Conservation (phyloP, 805 yeast genomes). For the Saturnispora diversa region DNA sequence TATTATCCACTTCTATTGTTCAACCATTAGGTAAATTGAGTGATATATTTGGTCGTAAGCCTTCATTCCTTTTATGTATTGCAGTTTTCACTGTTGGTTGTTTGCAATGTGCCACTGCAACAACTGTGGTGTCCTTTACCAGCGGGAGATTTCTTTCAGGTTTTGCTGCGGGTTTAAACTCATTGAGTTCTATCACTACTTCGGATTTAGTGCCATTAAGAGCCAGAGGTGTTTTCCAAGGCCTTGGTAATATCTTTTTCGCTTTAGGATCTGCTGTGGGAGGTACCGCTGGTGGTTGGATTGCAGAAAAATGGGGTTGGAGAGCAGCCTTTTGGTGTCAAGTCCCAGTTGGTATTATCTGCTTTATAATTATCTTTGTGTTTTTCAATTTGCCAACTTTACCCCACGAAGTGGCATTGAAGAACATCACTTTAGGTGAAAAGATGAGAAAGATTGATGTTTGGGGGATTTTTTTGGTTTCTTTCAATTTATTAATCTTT, state of each 20-base stretch:
- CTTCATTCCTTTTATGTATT: slow-evolving; percentile 44
- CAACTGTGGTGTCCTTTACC: slow-evolving; percentile 40
- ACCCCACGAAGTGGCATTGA: slow-evolving; percentile 28
- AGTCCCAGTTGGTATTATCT: slow-evolving; percentile 39
- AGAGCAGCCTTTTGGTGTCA: slow-evolving; percentile 52
- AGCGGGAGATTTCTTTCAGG: slow-evolving; percentile 68
- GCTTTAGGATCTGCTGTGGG: slow-evolving; percentile 76
- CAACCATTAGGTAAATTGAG: slow-evolving; percentile 69
- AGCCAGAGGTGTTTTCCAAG: slow-evolving; percentile 79
- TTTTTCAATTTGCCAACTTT: slow-evolving; percentile 38
- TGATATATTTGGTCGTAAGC: slow-evolving; percentile 63
- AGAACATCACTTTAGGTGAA: slow-evolving; percentile 31
- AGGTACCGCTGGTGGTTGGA: slow-evolving; percentile 54
- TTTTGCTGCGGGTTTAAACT: slow-evolving; percentile 82
- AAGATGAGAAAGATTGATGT: slow-evolving; percentile 53
- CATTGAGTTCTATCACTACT: slow-evolving; percentile 68
- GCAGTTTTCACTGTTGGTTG: slow-evolving; percentile 51
- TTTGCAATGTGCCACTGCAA: slow-evolving; percentile 45
- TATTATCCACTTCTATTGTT: slow-evolving; percentile 61
- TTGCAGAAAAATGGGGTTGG: slow-evolving; percentile 56
- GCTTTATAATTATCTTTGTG: slow-evolving; percentile 34
- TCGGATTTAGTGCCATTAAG: slow-evolving; percentile 76
- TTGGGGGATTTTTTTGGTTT: slow-evolving; percentile 29
- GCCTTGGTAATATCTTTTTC: slow-evolving; percentile 69
- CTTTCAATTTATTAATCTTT: slow-evolving; percentile 26